Percentiles rank a stretch among this genome's conserved stretches.
Conservation (phyloP, 202 grass and related monocot species). For the Setaria italica region DNA sequence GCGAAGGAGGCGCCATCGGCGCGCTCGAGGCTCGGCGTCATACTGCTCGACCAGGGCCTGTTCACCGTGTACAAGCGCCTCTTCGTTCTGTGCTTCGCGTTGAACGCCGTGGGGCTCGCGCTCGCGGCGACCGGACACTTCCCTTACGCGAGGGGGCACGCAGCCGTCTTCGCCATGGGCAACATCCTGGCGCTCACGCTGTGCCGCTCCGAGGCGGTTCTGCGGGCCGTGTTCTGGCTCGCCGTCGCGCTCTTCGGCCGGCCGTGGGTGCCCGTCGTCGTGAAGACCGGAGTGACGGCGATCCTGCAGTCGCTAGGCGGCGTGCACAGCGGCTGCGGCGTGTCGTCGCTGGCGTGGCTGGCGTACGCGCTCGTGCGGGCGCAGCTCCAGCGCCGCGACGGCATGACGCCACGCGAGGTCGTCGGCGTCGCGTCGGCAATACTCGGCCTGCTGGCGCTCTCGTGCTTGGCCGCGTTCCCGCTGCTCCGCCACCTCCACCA, state of each 20-base stretch:
- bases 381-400: neutral
- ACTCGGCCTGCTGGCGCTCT: conserved; percentile 54
- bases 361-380: conserved; percentile 55
- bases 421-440: conserved; percentile 56
- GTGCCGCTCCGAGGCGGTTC: conserved; percentile 71
- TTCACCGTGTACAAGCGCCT: conserved; percentile 87
- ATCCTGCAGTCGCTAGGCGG: conserved; percentile 72
- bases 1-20: neutral
- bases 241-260: conserved; percentile 53
- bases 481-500: conserved; percentile 78
- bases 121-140: conserved; percentile 55
- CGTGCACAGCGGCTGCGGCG: conserved; percentile 69
- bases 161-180: conserved; percentile 61
- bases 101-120: conserved; percentile 50
- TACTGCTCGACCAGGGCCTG: conserved; percentile 72
- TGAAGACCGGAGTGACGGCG: conserved; percentile 59
- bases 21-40: conserved; percentile 55
- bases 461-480: conserved; percentile 67
- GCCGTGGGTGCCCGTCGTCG: conserved; percentile 48
- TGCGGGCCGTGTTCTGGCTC: conserved; percentile 67
- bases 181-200: conserved; percentile 78
- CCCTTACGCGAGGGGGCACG: conserved; percentile 50
- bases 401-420: conserved; percentile 43
- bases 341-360: conserved; percentile 72
- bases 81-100: conserved; percentile 46